Conservation (phyloP, 305 asterid genomes). For the Fraxinus dipetala region DNA sequence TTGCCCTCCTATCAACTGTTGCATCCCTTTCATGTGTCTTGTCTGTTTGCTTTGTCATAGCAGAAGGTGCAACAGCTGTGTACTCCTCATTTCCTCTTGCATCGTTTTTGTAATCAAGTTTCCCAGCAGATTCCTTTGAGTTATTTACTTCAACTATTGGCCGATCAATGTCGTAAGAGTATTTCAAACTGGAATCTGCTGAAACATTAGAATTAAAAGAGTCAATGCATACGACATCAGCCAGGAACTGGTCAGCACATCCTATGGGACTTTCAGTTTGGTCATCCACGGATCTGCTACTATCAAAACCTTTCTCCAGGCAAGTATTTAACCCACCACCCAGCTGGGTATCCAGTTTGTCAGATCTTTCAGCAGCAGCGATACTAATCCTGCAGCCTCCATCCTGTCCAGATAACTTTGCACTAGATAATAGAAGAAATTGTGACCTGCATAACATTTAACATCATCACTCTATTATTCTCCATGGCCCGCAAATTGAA, state of each 20-base stretch:
- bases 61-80: slow-evolving; percentile 26
- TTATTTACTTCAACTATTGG: slow-evolving; percentile 25
- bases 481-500: not conserved
- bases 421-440: slow-evolving; percentile 30
- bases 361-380: slow-evolving; percentile 26
- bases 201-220: slow-evolving; percentile 31
- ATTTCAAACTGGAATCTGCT: slow-evolving; percentile 17
- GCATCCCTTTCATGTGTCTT: slow-evolving; percentile 23
- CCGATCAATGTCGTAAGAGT: slow-evolving; percentile 28
- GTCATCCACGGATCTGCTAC: slow-evolving; percentile 23
- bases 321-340: slow-evolving; percentile 24
- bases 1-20: slow-evolving; percentile 20
- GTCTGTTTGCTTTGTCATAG: slow-evolving; percentile 24
- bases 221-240: slow-evolving; percentile 36
- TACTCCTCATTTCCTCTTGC: slow-evolving; percentile 20
- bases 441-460: slow-evolving; percentile 43
- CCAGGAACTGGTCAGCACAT: slow-evolving; percentile 40
- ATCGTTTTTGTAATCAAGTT: slow-evolving; percentile 2
- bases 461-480: slow-evolving; percentile 23
- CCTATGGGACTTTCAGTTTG: slow-evolving; percentile 36
- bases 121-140: slow-evolving; percentile 27
- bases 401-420: slow-evolving; percentile 32
- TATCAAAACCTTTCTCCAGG: slow-evolving; percentile 30
- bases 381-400: slow-evolving; percentile 30
- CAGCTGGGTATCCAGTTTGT: slow-evolving; percentile 26